Evolutionary conservation across 2,329 filamentous ascomycete species (phyloP), one percentile per base, ranked within the genome.

Genomic region (Claviceps arundinis): DNA sequence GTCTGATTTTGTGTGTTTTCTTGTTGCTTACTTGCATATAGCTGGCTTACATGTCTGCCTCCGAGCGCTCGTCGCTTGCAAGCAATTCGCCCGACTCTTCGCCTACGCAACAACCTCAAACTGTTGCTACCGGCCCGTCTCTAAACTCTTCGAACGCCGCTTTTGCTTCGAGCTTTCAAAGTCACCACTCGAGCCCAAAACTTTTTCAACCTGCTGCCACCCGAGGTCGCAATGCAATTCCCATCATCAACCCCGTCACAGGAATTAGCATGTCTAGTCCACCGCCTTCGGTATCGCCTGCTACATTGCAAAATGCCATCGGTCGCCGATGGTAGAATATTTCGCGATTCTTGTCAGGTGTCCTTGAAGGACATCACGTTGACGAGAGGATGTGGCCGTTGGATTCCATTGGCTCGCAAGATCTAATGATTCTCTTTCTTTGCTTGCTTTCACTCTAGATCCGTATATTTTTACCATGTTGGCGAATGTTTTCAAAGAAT

Each of bases 221-320:
- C 57, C 87, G 93, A 60, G 82, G 85, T 54, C 88, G 89, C 70
- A 97, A 96, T 69, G 89, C 93, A 64, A 97, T 97, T 60, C 91
- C 91, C 54, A 98, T 98, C 67, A 88, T 97, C 70, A 95, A 98
- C 76, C 93, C 93, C 51, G 87, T 81, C 60, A 96, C 91, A 53
- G 89, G 93, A 64, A 82, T 89, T 68, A 80, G 82, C 64, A 85
- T 96, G 75, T 84, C 89, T 52, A 95, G 89, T 73, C 91, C 91
- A 59, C 89, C 91, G 26, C 84, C 84, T 43, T 83, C 80, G 55
- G 77, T 82, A 45, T 83, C 80, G 45, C 81, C 81, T 56, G 73
- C 73, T 64, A 74, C 79, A 65, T 76, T 83, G 73, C 77, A 78
- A 64, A 76, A 78, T 61, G 61, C 67, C 51, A 70, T 78, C 57